Base-by-base conservation (phyloP, 495 filamentous ascomycete species). In the Daldinia grandis region DNA sequence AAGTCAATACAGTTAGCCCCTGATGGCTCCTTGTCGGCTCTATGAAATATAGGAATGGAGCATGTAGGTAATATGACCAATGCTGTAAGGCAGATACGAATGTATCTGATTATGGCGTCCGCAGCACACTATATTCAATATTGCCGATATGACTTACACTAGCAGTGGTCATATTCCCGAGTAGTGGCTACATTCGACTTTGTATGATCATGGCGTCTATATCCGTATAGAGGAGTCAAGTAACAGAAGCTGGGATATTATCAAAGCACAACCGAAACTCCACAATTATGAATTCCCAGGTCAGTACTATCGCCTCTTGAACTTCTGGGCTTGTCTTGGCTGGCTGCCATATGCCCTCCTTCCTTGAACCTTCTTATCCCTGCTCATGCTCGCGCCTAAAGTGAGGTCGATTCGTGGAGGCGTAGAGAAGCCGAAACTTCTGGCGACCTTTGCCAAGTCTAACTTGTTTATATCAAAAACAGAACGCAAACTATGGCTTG, bases 401-500 rank as follows among this genome's bases (percentile, higher is more conserved):
- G 88, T 89, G 73, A 98, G 91, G 78, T 99, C 95, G 30, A 99
- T 91, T 50, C 93, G 86, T 9, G 95, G 95, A n/a, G 95, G 95
- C 0, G 90, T 87, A 4, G 85, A 76, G 78, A 99, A 99, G 0
- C 95, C 95, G 75, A 98, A 99, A 53, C 91, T 88, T 86, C 95
- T 97, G 53, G 95, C 93, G 15, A 99, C 91, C 83, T 97, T 97
- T 66, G 91, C 86, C 35, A 98, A 85, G 79, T 99, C 95, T 8
- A 99, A 86, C 78, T 96, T 95, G 76, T 98, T 83, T 28, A 99
- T 89, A 77, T 99, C 93, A 76, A 97, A 99, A 35, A 97, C 91
- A 12, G 92, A 91, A 33, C 95, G 89, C 55, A 98, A 86, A 62
- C 89, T 91, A 79, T 99, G 95, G 28, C 91, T 93, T 17, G 95